phyloP scores from a whole-genome alignment of 371 early-diverging fungal genomes.

The Basidiobolus meristosporus region DNA sequence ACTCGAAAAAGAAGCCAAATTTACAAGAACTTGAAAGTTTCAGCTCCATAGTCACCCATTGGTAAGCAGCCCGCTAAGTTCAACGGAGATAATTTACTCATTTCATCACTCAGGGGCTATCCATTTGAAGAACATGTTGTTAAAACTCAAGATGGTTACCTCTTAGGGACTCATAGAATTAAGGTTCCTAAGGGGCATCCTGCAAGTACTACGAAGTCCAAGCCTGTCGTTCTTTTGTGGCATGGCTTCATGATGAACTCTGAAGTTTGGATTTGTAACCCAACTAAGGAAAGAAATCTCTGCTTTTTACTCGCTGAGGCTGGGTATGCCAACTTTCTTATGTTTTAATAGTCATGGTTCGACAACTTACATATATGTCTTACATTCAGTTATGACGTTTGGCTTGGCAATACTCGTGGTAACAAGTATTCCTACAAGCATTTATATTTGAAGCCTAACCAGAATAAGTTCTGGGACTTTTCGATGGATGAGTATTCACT shows the following conservation, averaged over 20 bases:
- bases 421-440: slow-evolving; percentile 91
- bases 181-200: slow-evolving; percentile 3
- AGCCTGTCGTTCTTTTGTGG: slow-evolving; percentile 79
- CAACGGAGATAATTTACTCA: no score
- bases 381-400: slow-evolving; percentile 81
- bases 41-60: no score
- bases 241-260: slow-evolving; percentile 90
- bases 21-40: no score
- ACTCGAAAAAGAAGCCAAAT: no score
- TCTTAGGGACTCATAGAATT: slow-evolving; percentile 77
- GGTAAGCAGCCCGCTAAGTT: no score
- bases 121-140: slow-evolving; percentile 70
- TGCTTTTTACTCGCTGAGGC: slow-evolving; percentile 50
- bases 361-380: no score
- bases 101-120: no score
- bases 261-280: slow-evolving; percentile 78
- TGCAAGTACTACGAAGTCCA: slow-evolving; percentile 5
- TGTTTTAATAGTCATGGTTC: no score
- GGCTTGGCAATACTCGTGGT: slow-evolving; percentile 89
- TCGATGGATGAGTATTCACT: slow-evolving; percentile 79
- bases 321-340: no score
- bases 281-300: slow-evolving; percentile 39
- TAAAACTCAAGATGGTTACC: slow-evolving; percentile 67
- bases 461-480: slow-evolving; percentile 82
- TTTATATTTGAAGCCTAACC: slow-evolving; percentile 30